Conservation (phyloP, 805 yeast genomes). For the Wickerhamomyces subpelliculosus region DNA sequence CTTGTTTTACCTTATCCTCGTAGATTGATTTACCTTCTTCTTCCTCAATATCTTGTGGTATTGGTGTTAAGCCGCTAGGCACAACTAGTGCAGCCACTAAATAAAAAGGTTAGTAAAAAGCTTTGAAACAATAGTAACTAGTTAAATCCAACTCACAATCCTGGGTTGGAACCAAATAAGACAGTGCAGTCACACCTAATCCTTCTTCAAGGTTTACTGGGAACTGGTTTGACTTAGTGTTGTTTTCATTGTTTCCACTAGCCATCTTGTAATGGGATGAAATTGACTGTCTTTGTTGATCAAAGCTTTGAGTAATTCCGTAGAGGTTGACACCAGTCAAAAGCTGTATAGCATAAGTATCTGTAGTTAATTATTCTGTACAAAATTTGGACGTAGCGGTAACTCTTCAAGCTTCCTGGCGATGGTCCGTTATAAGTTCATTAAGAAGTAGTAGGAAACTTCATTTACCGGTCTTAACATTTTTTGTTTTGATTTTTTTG, state of each 20-base stretch:
- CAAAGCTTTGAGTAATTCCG: too few species aligned
- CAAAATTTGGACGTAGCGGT: too few species aligned
- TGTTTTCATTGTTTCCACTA: not conserved
- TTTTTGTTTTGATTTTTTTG: too few species aligned
- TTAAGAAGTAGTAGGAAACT: too few species aligned
- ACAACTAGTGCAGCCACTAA: not conserved
- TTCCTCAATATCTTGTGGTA: not conserved
- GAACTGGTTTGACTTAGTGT: conserved; percentile 2
- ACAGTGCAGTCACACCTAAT: conserved; percentile 28
- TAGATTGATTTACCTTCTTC: not conserved
- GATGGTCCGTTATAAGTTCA: too few species aligned
- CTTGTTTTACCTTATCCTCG: not conserved
- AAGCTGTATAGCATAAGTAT: too few species aligned
- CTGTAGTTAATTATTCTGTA: too few species aligned
- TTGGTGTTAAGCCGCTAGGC: not conserved
- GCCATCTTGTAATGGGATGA: not conserved
- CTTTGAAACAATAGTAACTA: not conserved
- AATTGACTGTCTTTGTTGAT: too few species aligned
- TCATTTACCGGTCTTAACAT: too few species aligned
- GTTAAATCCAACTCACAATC: conserved; percentile 22
- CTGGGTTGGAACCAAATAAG: conserved; percentile 33
- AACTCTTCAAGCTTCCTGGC: too few species aligned
- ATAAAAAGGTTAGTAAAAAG: not conserved
- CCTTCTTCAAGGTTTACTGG: conserved; percentile 21
- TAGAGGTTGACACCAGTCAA: too few species aligned